Evolutionary conservation across 2,329 filamentous ascomycete species (phyloP), one percentile per base, ranked within the genome.

Genomic region (Alternaria arbusti): DNA sequence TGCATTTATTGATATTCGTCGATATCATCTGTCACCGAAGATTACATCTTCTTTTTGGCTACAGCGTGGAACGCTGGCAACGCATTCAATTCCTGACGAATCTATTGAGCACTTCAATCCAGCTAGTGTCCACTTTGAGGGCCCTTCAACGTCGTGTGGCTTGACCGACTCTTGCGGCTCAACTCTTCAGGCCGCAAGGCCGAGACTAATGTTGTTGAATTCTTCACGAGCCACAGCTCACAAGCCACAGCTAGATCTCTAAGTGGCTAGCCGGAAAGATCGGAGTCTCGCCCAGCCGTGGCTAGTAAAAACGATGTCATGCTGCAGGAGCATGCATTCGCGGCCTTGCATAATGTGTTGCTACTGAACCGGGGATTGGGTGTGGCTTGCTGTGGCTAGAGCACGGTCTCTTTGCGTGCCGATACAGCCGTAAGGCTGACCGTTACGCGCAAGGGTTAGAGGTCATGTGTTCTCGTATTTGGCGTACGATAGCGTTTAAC

Each of bases 381-480:
- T 72, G 70, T 73, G 70, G 70, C 70, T 50, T 67, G 58, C 20
- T 63, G 70, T 72, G 69, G 70, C 69, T 71, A 61, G 67, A 70
- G 70, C 72, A 74, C 72, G 67, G 67, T 49, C 68, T 65, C 50
- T 61, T 61, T 64, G 63, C 63, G 43, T 62, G 59, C 59, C 59
- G 59, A 45, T 47, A 40, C 36, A 32, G 23, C 49, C 59, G 40
- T 66, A 71, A 74, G 70, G 70, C 70, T 70, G 64, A 68, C 67
- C 61, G 59, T 51, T 32, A 63, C 47, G 51, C 32, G 56, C 50
- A 58, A 47, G 64, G 50, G 36, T 58, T 47, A 59, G 40, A 56
- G 51, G 60, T 72, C 71, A 73, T 67, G 67, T 70, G 70, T 20
- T 46, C 26, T 55, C 49, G 54, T 56, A 56, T 56, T 32, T 4